Evolutionary conservation across 179 eudicot species (phyloP).

Genomic region (Amaranthus tricolor): DNA sequence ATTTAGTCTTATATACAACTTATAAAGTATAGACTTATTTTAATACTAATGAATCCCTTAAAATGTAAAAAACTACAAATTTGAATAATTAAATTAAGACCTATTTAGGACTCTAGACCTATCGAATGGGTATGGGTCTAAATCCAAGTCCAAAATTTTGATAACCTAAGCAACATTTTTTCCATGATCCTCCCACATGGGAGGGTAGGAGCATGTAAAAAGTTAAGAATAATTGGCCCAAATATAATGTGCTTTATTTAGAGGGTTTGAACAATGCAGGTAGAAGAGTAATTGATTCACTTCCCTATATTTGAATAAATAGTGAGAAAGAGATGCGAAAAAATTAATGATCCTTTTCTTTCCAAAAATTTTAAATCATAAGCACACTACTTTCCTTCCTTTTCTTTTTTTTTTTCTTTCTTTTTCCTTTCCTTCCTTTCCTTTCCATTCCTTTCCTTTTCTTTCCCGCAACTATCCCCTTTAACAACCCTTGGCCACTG

Average conservation of each 20-base stretch:
- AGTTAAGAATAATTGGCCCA: not conserved
- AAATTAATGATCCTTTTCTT: not conserved
- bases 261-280: not conserved
- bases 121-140: too few species aligned
- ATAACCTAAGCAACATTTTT: not conserved
- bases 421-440: not conserved
- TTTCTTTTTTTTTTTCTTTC: not conserved
- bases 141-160: too few species aligned
- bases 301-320: not conserved
- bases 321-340: too few species aligned
- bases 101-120: too few species aligned
- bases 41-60: too few species aligned
- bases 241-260: not conserved
- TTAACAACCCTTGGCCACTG: not conserved
- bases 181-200: not conserved
- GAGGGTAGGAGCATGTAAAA: not conserved
- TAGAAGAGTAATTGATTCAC: not conserved
- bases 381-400: too few species aligned
- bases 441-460: not conserved
- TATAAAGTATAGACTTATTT: too few species aligned
- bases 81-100: too few species aligned
- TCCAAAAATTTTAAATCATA: not conserved
- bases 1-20: too few species aligned
- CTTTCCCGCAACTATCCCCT: too few species aligned
- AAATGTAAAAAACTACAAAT: too few species aligned